Evolutionary conservation across 805 yeast genomes (phyloP).

Genomic region (Yarrowia sp.): DNA sequence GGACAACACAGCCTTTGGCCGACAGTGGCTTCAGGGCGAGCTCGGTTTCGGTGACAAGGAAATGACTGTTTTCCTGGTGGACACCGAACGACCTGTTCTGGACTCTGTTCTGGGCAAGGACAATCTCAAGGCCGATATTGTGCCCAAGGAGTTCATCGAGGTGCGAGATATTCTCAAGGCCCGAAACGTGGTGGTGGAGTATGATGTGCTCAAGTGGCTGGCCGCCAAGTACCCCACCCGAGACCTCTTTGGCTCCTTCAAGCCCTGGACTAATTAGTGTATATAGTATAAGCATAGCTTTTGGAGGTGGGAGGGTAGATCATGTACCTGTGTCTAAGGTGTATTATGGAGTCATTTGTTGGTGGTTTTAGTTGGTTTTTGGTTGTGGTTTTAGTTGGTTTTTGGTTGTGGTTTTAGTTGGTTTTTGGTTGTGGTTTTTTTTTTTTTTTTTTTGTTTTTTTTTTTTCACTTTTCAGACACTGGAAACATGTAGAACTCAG

Average conservation of each 20-base stretch:
- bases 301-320: too few relatives aligned
- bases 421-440: too few relatives aligned
- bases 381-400: too few relatives aligned
- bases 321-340: too few relatives aligned
- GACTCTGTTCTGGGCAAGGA: constrained; percentile 20
- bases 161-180: constrained; percentile 81
- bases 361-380: too few relatives aligned
- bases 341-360: too few relatives aligned
- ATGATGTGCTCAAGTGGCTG: constrained; percentile 47
- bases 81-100: constrained; percentile 10
- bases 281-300: constrained; percentile 11
- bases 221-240: constrained; percentile 32
- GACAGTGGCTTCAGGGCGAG: constrained; percentile 23
- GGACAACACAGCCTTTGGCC: constrained; percentile 19
- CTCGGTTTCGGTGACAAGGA: constrained; percentile 9
- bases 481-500: too few relatives aligned
- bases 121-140: constrained; percentile 50
- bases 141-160: constrained; percentile 71
- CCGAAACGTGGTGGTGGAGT: constrained; percentile 56
- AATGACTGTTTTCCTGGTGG: constrained; percentile 11
- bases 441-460: too few relatives aligned
- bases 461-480: too few relatives aligned
- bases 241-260: constrained; percentile 17
- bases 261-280: constrained; percentile 26
- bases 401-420: too few relatives aligned